Percentiles rank a stretch among this genome's conserved stretches.
These are phyloP conservation scores for Arachnopeziza araneosa DNA, from an alignment of 2,329 filamentous ascomycete species.

Conservation along the genomic window DNA sequence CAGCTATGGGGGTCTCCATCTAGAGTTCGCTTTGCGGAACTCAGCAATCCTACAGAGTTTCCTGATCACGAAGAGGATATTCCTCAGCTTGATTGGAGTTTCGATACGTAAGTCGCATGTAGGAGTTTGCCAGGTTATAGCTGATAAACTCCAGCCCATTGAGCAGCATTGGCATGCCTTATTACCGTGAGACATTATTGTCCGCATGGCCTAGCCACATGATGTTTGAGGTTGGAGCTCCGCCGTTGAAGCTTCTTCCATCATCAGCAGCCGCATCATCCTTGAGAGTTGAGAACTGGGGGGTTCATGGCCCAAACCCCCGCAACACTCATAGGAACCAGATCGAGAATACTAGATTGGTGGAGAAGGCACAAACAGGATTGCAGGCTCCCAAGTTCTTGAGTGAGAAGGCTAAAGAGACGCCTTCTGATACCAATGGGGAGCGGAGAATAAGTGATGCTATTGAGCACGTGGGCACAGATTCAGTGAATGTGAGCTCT, in stretches of 20 bases:
- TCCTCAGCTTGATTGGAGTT: conserved; percentile 52
- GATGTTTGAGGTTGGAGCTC: conserved; percentile 78
- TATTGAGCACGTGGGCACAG: conserved; percentile 58
- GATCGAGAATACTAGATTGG: conserved; percentile 66
- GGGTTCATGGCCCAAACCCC: conserved; percentile 72
- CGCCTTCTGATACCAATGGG: conserved; percentile 38
- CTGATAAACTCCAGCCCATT: conserved; percentile 52
- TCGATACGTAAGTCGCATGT: conserved; percentile 57
- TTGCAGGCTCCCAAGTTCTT: conserved; percentile 83
- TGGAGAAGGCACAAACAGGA: conserved; percentile 53
- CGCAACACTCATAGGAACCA: conserved; percentile 74
- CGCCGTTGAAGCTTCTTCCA: conserved; percentile 68
- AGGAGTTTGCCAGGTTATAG: not conserved
- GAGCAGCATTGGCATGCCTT: conserved; percentile 84
- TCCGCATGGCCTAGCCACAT: conserved; percentile 87
- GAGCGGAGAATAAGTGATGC: conserved; percentile 46
- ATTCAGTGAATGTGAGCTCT: conserved; percentile 66
- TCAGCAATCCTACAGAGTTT: conserved; percentile 62
- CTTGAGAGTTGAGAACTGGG: conserved; percentile 68
- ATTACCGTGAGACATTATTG: conserved; percentile 80
- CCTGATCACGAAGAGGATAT: conserved; percentile 50
- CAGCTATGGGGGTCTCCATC: conserved; percentile 67
- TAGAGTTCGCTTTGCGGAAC: conserved; percentile 66
- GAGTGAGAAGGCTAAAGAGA: conserved; percentile 77
- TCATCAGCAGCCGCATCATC: conserved; percentile 54